Evolutionary conservation across 306 rosid species (phyloP).

Genomic region (Adenanthera pavonina): DNA sequence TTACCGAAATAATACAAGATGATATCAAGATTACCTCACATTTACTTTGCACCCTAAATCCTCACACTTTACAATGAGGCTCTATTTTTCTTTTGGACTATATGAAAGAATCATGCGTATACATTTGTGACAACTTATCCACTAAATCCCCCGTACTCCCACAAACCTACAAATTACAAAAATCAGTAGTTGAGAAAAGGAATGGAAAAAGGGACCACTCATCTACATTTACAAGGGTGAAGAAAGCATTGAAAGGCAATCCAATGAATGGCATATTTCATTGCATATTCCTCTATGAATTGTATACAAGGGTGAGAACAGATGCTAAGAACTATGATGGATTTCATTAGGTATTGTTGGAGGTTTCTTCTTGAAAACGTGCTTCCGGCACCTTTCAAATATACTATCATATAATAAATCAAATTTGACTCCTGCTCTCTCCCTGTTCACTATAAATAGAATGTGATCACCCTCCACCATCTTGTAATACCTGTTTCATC

Average conservation of each 20-base stretch:
- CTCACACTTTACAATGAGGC: not conserved
- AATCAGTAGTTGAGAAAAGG: constrained; percentile 6
- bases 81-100: not conserved
- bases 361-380: constrained; percentile 72
- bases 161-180: constrained; percentile 42
- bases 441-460: constrained; percentile 77
- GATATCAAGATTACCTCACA: not conserved
- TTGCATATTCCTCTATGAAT: constrained; percentile 23
- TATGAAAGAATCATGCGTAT: constrained; percentile 3
- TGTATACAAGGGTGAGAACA: constrained; percentile 13
- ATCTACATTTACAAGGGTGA: constrained; percentile 45
- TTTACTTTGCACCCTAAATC: not conserved
- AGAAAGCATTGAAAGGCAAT: constrained; percentile 25
- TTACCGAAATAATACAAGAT: not conserved
- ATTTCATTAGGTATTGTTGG: constrained; percentile 77
- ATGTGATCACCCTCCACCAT: constrained; percentile 91
- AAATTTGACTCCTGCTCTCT: constrained; percentile 96
- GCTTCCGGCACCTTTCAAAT: constrained; percentile 94
- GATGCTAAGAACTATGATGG: constrained; percentile 48
- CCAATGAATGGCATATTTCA: constrained; percentile 6
- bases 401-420: constrained; percentile 87
- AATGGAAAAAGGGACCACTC: not conserved
- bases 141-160: constrained; percentile 45
- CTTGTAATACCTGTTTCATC: constrained; percentile 85
- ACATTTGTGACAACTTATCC: constrained; percentile 31